phyloP scores from a whole-genome alignment of 495 filamentous ascomycete species.

The Pyrenula massariospora region DNA sequence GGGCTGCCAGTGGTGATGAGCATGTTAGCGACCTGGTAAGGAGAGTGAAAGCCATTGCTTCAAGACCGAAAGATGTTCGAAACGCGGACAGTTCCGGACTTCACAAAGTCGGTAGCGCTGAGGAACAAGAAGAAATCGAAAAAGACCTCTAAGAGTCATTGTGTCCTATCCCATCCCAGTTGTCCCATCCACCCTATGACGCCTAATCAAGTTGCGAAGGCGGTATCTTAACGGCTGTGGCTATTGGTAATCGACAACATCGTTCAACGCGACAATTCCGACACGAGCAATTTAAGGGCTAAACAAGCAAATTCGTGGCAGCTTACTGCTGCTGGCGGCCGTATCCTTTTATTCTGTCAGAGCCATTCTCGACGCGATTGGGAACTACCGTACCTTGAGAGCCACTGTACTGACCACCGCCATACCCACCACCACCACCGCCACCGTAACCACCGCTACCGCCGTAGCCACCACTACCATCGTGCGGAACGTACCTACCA shows the following conservation, averaged over 20 bases:
- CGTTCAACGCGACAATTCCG: neutral
- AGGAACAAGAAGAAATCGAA: constrained; percentile 1
- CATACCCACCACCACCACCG: constrained; percentile 17
- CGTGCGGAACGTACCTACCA: constrained; percentile 8
- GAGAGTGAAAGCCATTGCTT: constrained; percentile 30
- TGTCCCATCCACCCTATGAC: neutral
- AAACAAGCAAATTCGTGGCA: neutral
- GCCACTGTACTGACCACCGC: constrained; percentile 17
- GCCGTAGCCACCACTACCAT: too few relatives aligned
- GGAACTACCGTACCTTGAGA: neutral
- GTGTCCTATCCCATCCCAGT: neutral
- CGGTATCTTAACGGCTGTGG: neutral
- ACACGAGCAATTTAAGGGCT: neutral
- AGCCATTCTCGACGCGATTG: neutral
- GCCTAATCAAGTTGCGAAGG: neutral
- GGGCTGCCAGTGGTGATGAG: constrained; percentile 67
- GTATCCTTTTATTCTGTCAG: constrained; percentile 6
- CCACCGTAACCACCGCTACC: constrained; percentile 16
- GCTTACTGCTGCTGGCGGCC: constrained; percentile 10
- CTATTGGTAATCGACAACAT: neutral
- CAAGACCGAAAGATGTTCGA: neutral
- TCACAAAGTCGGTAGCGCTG: neutral
- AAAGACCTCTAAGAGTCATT: neutral
- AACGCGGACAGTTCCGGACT: neutral
- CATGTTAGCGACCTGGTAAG: constrained; percentile 55